Conservation (phyloP, 2,329 filamentous ascomycete genomes). For the Drechslerella coelobrocha region DNA sequence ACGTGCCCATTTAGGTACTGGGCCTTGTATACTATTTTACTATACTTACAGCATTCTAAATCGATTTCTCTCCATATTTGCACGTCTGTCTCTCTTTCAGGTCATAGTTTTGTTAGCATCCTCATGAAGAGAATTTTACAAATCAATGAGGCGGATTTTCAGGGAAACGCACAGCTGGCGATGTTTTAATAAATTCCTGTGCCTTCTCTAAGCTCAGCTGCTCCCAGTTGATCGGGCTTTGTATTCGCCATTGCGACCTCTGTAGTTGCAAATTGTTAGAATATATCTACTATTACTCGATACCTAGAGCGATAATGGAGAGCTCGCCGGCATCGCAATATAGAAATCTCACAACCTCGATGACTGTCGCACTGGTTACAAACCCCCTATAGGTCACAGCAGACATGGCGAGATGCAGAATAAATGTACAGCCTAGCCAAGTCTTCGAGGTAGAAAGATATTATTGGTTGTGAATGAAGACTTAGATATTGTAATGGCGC, state of each 20-base stretch:
- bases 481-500: too few species aligned
- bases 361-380: constrained; percentile 29
- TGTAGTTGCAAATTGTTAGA: background rate
- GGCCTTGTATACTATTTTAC: background rate
- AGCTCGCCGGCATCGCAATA: too few species aligned
- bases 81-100: constrained; percentile 26
- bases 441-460: too few species aligned
- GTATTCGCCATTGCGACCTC: constrained; percentile 44
- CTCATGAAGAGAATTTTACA: too few species aligned
- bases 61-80: constrained; percentile 40
- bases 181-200: constrained; percentile 30
- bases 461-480: too few species aligned
- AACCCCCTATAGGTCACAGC: constrained; percentile 14
- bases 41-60: constrained; percentile 32
- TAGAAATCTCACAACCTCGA: constrained; percentile 17
- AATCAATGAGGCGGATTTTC: background rate
- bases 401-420: background rate
- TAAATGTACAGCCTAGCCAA: too few species aligned
- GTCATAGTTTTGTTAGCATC: background rate
- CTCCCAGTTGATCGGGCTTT: constrained; percentile 38
- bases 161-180: constrained; percentile 13
- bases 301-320: background rate
- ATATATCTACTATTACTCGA: background rate
- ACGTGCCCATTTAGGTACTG: background rate
- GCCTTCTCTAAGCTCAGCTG: constrained; percentile 7